These are phyloP conservation scores for Solanum tacnaense DNA, from an alignment of 257 asterid species.

Conservation along the genomic window DNA sequence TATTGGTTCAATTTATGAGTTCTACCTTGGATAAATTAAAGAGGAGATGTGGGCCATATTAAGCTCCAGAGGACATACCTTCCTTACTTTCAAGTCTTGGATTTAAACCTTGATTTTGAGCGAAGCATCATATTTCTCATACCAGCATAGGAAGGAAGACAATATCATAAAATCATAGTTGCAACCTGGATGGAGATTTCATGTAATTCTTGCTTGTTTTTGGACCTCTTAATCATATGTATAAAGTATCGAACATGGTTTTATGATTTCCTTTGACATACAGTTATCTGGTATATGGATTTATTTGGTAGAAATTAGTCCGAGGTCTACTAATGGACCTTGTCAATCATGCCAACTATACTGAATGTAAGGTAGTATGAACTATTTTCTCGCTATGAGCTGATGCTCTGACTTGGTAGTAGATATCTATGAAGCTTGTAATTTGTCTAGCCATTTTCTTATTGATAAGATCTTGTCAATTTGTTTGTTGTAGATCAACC, in stretches of 20 bases:
- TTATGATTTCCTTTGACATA: background rate
- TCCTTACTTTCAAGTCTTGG: background rate
- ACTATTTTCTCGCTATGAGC: background rate
- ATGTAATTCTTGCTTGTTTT: background rate
- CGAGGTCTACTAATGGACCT: background rate
- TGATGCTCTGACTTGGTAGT: background rate
- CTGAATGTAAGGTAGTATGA: background rate
- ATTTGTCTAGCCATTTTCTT: background rate
- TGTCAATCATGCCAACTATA: background rate
- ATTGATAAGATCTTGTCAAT: constrained; percentile 1
- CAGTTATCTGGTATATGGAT: background rate
- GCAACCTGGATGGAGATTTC: background rate
- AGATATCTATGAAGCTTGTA: background rate
- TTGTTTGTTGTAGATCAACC: constrained; percentile 47
- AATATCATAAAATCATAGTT: background rate
- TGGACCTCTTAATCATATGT: background rate
- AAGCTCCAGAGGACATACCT: background rate
- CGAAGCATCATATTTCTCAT: background rate
- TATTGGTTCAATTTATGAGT: background rate
- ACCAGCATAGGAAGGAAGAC: background rate
- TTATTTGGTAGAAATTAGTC: background rate
- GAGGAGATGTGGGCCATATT: background rate
- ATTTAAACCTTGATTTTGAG: background rate
- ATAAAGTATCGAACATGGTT: background rate
- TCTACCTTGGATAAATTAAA: background rate